Evolutionary conservation across 2,329 filamentous ascomycete genomes (phyloP), one percentile per base, ranked within the genome.

Genomic region (Plenodomus biglobosus): DNA sequence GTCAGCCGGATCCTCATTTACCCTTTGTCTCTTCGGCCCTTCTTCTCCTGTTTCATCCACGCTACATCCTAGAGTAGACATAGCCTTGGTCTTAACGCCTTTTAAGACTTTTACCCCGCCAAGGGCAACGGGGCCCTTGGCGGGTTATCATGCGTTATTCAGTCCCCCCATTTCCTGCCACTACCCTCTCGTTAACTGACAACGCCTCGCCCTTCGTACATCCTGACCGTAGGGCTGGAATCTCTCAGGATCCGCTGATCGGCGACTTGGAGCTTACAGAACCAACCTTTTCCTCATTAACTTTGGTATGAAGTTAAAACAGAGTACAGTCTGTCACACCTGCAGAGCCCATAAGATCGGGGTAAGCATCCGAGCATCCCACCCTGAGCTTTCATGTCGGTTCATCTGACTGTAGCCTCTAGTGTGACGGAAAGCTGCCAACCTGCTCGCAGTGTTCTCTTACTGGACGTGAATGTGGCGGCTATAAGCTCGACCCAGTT

Each of bases 381-480:
- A 24, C 22, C 10, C 22, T 5, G 10, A 24, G 20, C 8, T 34
- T 27, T 32, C 17, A 16, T 44, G 22, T 24, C 40, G 18, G 42
- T 19, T 17, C 22, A 8, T 6, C 18, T 40, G 20, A 34, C 17
- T 38, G 18, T 64, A 55, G 64, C 62, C 38, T 62, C 64, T 50
- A 42, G 40, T 42, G 40, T 17, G 40, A 42, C 15, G 63, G 62
- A 36, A 65, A 64, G 19, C 52, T 38, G 11, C 64, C 64, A 2
- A 50, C 21, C 20, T 67, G 64, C 42, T 55, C 48, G 18, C 64
- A 67, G 41, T 66, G 63, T 42, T 18, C 48, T 15, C 38, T 56
- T 16, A 60, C 55, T 5, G 53, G 61, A 16, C 52, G 55, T 24
- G 22, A 48, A 11, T 68, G 64, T 37, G 52, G 45, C 10, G 64